Evolutionary conservation across 805 yeast species (phyloP).

Genomic region (Spencermartinsiella europaea): DNA sequence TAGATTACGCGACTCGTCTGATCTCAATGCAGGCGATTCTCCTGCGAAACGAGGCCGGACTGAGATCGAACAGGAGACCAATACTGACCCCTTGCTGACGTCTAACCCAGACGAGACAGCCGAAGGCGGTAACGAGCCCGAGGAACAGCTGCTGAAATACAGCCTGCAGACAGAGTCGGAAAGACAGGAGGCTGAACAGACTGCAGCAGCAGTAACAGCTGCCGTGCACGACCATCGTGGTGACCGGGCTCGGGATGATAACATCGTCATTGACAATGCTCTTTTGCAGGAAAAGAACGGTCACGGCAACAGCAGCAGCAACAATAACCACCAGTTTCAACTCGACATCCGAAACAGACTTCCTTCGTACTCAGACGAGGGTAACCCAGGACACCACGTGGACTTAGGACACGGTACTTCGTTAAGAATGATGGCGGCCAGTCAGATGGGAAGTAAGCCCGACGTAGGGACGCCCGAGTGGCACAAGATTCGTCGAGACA

Average conservation of each 20-base stretch:
- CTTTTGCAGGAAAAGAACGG: not conserved
- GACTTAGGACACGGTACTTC: not conserved
- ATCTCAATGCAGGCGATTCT: not conserved
- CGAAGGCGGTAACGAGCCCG: not conserved
- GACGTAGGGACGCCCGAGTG: conserved; percentile 67
- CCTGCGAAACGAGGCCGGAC: not conserved
- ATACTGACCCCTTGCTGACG: conserved; percentile 3
- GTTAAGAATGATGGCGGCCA: not conserved
- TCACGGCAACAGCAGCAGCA: not conserved
- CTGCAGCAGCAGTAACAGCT: not conserved
- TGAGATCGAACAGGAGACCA: not conserved
- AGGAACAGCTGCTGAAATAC: not conserved
- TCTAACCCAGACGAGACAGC: not conserved
- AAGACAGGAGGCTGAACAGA: not conserved
- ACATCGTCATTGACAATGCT: conserved; percentile 1
- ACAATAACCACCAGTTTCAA: not conserved
- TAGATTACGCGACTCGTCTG: not conserved
- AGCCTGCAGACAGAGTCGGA: not conserved
- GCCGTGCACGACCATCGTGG: not conserved
- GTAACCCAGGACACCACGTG: not conserved
- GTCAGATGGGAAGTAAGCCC: conserved; percentile 1
- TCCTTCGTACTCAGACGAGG: not conserved
- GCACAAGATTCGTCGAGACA: conserved; percentile 77
- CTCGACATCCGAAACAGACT: not conserved
- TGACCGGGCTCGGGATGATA: not conserved